phyloP scores from a whole-genome alignment of 139 green algal species.

The Chlamydomonas sp. region DNA sequence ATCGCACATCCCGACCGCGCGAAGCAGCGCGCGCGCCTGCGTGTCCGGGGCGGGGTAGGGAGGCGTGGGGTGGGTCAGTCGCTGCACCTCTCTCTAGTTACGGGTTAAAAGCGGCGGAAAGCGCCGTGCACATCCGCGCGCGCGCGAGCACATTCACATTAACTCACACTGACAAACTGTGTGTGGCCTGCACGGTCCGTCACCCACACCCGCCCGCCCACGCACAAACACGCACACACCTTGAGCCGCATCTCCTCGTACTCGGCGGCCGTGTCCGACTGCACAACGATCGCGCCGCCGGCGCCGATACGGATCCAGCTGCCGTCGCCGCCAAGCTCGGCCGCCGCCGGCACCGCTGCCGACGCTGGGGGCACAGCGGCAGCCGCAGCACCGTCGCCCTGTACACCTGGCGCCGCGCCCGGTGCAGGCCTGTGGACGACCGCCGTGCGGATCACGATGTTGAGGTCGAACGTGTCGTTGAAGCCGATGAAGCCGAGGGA shows the following conservation, averaged over 20 bases:
- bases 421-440: slow-evolving; percentile 40
- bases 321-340: background rate
- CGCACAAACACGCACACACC: too few relatives aligned
- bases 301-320: slow-evolving; percentile 64
- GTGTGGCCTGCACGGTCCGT: too few relatives aligned
- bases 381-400: background rate
- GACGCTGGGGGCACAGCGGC: too few relatives aligned
- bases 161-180: too few relatives aligned
- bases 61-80: too few relatives aligned
- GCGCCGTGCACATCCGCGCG: too few relatives aligned
- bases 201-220: slow-evolving; percentile 42
- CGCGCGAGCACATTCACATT: too few relatives aligned
- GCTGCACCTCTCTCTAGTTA: too few relatives aligned
- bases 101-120: too few relatives aligned
- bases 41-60: too few relatives aligned
- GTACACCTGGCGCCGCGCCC: background rate
- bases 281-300: slow-evolving; percentile 85
- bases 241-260: slow-evolving; percentile 96
- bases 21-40: slow-evolving; percentile 30
- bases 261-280: slow-evolving; percentile 75
- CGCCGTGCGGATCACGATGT: slow-evolving; percentile 96
- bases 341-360: background rate
- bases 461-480: slow-evolving; percentile 91
- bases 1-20: slow-evolving; percentile 28
- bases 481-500: slow-evolving; percentile 81